Base-by-base conservation (phyloP, 768 basidiomycete genomes). In the Coprinopsis sp. region DNA sequence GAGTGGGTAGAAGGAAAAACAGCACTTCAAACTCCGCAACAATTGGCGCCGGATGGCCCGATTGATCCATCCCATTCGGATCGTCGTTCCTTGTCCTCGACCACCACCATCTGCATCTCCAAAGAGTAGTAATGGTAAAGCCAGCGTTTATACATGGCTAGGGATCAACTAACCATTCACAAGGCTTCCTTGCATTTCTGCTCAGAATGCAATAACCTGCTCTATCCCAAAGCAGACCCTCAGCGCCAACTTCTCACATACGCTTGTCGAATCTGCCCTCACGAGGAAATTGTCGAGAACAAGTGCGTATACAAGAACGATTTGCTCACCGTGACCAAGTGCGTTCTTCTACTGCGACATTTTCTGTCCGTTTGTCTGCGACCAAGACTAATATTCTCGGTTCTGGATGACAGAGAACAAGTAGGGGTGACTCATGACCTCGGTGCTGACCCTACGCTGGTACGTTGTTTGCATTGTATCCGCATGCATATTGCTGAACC, bases 291-390 rank as follows among this genome's bases (percentile, higher is more conserved):
- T 50, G 82, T 84, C 21, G 84, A 87, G 16, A 91, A 92, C 63
- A 82, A 83, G 56, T 91, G 90, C 58, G 93, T 98, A 14, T 97
- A 96, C 61, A 74, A 83, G 59, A 95, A 98, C 49, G 95, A 97
- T 67, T 66, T 97, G 68, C 68, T 96, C 56, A 95, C 89, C 0
- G 86, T 93, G 28, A 92, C 94, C 47, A 93, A 91, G 95, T 95
- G 53, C 38, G 70, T 63, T 3, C 16, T n/a, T 3, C 21, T 13
- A 38, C 14, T 22, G 10, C 21, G 37, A 12, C 4, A 16, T 23
- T 51, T 13, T 13, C 12, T 29, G 23, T 24, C 27, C 21, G 58
- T 55, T 72, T 64, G 24, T 37, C 34, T 42, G 38, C 42, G 22
- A 21, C 29, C n/a, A 30, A 31, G 21, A 12, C 44, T 23, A 22